phyloP scores from a whole-genome alignment of 2,329 filamentous ascomycete genomes.

The Penicillium sp. region DNA sequence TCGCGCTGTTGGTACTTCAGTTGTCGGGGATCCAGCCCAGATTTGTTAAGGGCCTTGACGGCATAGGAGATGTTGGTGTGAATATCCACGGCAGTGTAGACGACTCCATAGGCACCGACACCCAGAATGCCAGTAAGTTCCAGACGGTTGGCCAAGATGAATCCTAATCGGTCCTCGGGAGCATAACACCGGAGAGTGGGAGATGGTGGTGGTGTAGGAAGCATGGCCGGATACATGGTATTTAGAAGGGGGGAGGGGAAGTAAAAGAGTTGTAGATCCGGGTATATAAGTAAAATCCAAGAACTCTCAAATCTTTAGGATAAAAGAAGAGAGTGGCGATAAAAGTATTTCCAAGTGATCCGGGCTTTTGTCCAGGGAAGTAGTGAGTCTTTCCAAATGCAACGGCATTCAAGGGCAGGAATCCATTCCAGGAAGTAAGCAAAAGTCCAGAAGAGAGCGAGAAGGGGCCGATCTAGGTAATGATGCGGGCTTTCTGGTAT shows the following conservation, averaged over 20 bases:
- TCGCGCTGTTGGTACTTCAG: conserved; percentile 88
- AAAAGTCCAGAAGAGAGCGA: conserved; percentile 1
- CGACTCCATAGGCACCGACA: conserved; percentile 93
- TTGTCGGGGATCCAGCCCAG: conserved; percentile 84
- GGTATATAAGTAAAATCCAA: conserved; percentile 15
- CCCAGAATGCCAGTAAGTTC: conserved; percentile 84
- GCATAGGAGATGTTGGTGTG: conserved; percentile 81
- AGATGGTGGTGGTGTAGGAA: conserved; percentile 49
- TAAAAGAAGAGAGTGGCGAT: background rate
- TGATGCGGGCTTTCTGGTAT: background rate
- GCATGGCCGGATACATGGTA: conserved; percentile 46
- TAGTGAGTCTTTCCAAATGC: conserved; percentile 1
- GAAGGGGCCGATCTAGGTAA: background rate
- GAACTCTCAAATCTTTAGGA: background rate
- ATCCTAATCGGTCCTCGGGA: conserved; percentile 84
- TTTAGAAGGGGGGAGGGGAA: conserved; percentile 10
- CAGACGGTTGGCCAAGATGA: conserved; percentile 76
- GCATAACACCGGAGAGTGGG: conserved; percentile 54
- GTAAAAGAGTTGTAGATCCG: conserved; percentile 5
- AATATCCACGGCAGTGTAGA: conserved; percentile 85
- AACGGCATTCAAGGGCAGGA: conserved; percentile 10
- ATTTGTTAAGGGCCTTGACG: conserved; percentile 95
- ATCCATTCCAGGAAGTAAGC: conserved; percentile 15
- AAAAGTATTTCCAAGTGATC: background rate
- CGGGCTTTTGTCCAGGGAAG: conserved; percentile 1